Evolutionary conservation across 495 filamentous ascomycete genomes (phyloP).

Genomic region (Neurospora africana): DNA sequence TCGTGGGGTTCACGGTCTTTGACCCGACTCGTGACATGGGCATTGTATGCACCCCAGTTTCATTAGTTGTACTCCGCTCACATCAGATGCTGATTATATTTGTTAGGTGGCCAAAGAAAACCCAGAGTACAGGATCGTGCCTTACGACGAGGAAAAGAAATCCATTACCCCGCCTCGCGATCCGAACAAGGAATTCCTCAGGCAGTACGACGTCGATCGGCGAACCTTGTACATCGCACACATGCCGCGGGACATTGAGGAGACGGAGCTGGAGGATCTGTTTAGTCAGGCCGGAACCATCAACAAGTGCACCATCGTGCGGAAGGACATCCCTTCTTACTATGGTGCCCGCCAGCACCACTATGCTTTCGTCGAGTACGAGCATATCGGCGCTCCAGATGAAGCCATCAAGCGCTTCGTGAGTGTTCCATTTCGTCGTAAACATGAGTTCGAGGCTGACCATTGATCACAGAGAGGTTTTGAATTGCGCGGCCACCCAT

Average conservation of each 20-base stretch:
- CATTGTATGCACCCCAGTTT: constrained; percentile 21
- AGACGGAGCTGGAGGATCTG: constrained; percentile 27
- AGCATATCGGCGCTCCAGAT: constrained; percentile 22
- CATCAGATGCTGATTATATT: constrained; percentile 6
- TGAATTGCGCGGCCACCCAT: neutral
- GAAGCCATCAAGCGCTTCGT: constrained; percentile 24
- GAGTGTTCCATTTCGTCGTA: constrained; percentile 1
- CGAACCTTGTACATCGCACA: constrained; percentile 43
- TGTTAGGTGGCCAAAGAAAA: constrained; percentile 19
- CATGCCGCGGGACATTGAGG: constrained; percentile 28
- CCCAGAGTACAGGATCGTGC: constrained; percentile 16
- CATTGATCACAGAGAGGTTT: neutral
- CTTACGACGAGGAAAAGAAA: constrained; percentile 26
- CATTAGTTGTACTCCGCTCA: neutral
- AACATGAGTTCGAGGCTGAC: constrained; percentile 5
- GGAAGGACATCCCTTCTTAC: constrained; percentile 3
- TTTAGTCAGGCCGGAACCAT: constrained; percentile 34
- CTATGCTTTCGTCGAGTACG: constrained; percentile 49
- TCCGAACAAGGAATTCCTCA: constrained; percentile 24
- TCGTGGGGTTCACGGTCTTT: constrained; percentile 41
- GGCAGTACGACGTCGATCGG: constrained; percentile 34
- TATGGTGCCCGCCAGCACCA: constrained; percentile 14
- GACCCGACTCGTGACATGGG: constrained; percentile 29
- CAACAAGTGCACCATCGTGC: constrained; percentile 30
- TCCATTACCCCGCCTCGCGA: constrained; percentile 7